These are phyloP conservation scores for Lizonia empirigonia DNA, from an alignment of 2,329 filamentous ascomycete species.

Conservation along the genomic window DNA sequence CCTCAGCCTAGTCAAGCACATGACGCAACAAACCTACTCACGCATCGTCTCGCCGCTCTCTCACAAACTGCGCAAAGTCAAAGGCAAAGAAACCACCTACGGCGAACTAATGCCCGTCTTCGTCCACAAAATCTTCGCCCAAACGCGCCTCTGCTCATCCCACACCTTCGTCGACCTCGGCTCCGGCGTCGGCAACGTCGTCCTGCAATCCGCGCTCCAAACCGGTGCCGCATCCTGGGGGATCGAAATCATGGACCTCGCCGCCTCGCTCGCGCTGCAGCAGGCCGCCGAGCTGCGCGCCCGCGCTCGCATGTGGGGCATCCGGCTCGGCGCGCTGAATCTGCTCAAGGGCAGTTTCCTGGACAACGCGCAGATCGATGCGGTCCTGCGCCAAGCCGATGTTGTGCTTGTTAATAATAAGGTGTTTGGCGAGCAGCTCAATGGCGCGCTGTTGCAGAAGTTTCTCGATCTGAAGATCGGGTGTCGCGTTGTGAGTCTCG, in stretches of 20 bases:
- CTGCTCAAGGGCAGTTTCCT: constrained; percentile 86
- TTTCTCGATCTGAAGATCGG: constrained; percentile 93
- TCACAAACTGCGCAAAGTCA: constrained; percentile 80
- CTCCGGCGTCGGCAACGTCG: constrained; percentile 94
- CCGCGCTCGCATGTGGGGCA: constrained; percentile 88
- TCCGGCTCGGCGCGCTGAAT: constrained; percentile 77
- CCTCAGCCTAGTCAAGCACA: constrained; percentile 70
- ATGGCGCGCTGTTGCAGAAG: constrained; percentile 82
- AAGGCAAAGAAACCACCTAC: constrained; percentile 92
- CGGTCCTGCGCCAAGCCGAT: constrained; percentile 80
- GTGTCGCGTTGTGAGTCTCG: constrained; percentile 87
- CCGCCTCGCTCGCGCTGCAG: constrained; percentile 77
- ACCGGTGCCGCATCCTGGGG: constrained; percentile 95
- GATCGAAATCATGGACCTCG: constrained; percentile 94
- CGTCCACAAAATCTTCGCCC: constrained; percentile 78
- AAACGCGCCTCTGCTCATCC: constrained; percentile 77
- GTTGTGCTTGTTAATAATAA: constrained; percentile 99
- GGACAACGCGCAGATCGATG: constrained; percentile 70
- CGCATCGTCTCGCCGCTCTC: constrained; percentile 90
- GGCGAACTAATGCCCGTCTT: constrained; percentile 89
- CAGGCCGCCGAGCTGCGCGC: constrained; percentile 83
- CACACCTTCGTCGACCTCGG: constrained; percentile 94
- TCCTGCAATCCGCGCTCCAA: constrained; percentile 90
- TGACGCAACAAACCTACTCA: constrained; percentile 86
- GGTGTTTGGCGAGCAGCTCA: constrained; percentile 86